Evolutionary conservation across 176 grass and related monocot genomes (phyloP).

Genomic region (Triticum turgidum): DNA sequence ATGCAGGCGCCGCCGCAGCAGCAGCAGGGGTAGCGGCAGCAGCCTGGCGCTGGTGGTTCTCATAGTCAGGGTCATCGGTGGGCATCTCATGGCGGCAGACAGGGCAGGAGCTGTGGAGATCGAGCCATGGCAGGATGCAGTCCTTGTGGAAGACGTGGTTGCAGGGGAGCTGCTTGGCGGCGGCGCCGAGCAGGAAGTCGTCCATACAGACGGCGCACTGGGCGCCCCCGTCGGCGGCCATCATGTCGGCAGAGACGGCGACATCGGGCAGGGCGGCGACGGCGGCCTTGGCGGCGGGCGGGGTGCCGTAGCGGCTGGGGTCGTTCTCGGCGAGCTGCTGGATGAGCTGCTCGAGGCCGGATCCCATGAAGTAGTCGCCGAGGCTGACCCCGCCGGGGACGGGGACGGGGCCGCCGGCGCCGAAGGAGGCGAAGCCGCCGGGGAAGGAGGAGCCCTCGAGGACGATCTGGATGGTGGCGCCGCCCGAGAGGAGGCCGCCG

Average conservation of each 20-base stretch:
- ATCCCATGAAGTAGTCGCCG: slow-evolving; percentile 90
- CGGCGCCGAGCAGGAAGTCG: slow-evolving; percentile 55
- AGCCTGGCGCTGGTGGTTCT: slow-evolving; percentile 8
- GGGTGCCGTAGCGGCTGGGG: slow-evolving; percentile 91
- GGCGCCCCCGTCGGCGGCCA: slow-evolving; percentile 58
- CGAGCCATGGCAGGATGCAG: slow-evolving; percentile 96
- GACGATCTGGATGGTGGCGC: slow-evolving; percentile 86
- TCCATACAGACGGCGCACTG: slow-evolving; percentile 99
- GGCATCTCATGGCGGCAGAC: slow-evolving; percentile 89
- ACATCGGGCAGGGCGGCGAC: slow-evolving; percentile 72
- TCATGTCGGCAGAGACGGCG: slow-evolving; percentile 48
- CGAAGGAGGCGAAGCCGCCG: neutral
- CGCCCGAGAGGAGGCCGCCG: slow-evolving; percentile 57
- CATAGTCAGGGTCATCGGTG: slow-evolving; percentile 61
- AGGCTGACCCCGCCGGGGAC: slow-evolving; percentile 38
- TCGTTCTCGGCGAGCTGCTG: slow-evolving; percentile 98
- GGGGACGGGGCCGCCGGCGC: neutral
- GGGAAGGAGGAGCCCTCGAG: slow-evolving; percentile 44
- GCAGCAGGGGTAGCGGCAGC: neutral
- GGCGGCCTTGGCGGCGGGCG: slow-evolving; percentile 72
- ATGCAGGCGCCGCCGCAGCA: neutral
- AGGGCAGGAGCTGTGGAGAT: slow-evolving; percentile 93
- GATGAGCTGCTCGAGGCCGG: slow-evolving; percentile 94
- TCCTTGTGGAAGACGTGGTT: slow-evolving; percentile 92
- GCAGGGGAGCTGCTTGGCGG: slow-evolving; percentile 85